A percentile compares a stretch with the other conserved stretches of the same genome.
Evolutionary conservation across 805 yeast genomes (phyloP).

Genomic region (Ogataea corticis): DNA sequence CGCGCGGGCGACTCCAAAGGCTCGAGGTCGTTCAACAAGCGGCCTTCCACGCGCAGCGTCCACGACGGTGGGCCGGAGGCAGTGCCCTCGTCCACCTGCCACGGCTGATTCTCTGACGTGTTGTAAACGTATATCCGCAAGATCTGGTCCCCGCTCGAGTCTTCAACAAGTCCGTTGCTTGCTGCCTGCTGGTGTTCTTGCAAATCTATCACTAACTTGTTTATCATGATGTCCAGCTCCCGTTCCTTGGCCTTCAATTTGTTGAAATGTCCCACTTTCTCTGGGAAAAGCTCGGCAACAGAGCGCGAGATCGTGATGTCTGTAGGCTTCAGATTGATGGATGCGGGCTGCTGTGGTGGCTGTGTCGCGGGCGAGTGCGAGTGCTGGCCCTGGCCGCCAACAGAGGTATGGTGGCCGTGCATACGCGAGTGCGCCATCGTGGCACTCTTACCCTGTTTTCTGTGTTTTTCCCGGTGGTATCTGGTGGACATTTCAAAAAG

Average conservation of each 20-base stretch:
- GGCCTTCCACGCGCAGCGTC: slow-evolving; percentile 89
- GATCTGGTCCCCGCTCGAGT: slow-evolving; percentile 51
- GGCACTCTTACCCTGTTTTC: slow-evolving; percentile 16
- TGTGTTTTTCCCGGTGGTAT: slow-evolving; percentile 24
- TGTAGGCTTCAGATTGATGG: slow-evolving; percentile 37
- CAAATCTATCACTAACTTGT: slow-evolving; percentile 81
- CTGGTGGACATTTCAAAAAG: slow-evolving; percentile 16
- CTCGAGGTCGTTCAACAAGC: slow-evolving; percentile 53
- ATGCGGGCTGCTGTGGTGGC: slow-evolving; percentile 22
- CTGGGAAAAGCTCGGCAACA: slow-evolving; percentile 34
- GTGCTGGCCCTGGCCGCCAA: slow-evolving; percentile 15
- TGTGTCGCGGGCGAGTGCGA: slow-evolving; percentile 18
- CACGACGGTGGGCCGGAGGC: slow-evolving; percentile 49
- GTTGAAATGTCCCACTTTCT: slow-evolving; percentile 65
- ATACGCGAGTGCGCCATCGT: slow-evolving; percentile 18
- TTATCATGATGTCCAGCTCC: slow-evolving; percentile 73
- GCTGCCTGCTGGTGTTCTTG: slow-evolving; percentile 63
- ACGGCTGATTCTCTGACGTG: slow-evolving; percentile 82
- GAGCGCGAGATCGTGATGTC: slow-evolving; percentile 35
- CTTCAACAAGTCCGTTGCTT: slow-evolving; percentile 42
- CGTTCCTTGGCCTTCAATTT: slow-evolving; percentile 79
- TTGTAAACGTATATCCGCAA: slow-evolving; percentile 83
- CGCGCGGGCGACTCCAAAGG: slow-evolving; percentile 49
- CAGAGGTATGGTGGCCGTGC: slow-evolving; percentile 13
- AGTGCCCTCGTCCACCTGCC: slow-evolving; percentile 53